These are phyloP conservation scores for Hyphopichia khmerensis DNA, from an alignment of 1,139 yeast species.

Conservation along the genomic window DNA sequence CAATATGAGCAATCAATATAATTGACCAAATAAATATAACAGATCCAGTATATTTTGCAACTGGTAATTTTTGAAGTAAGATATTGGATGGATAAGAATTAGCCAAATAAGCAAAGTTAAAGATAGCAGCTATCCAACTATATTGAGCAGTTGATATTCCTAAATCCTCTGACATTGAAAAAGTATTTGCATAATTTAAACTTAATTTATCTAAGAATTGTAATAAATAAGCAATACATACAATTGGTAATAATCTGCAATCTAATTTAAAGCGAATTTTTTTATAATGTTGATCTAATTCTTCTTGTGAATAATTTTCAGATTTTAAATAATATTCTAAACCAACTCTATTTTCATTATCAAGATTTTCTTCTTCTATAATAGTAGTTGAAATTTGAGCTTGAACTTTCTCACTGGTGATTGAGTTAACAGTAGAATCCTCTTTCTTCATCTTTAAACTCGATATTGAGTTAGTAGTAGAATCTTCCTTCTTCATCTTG, in stretches of 20 bases:
- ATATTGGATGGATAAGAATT: slow-evolving; percentile 56
- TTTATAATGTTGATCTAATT: slow-evolving; percentile 18
- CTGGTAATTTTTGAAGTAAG: slow-evolving; percentile 51
- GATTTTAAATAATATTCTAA: slow-evolving; percentile 30
- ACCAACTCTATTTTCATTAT: slow-evolving; percentile 17
- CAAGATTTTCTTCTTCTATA: neutral
- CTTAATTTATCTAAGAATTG: slow-evolving; percentile 52
- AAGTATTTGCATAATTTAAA: slow-evolving; percentile 34
- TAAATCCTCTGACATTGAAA: slow-evolving; percentile 22
- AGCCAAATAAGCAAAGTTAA: slow-evolving; percentile 51
- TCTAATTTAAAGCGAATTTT: slow-evolving; percentile 40
- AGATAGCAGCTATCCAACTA: slow-evolving; percentile 59
- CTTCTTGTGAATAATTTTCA: slow-evolving; percentile 25
- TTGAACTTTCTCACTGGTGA: neutral
- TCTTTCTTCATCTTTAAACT: neutral
- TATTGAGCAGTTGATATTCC: slow-evolving; percentile 21
- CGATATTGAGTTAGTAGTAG: neutral
- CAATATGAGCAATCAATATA: slow-evolving; percentile 49
- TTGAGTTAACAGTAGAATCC: neutral
- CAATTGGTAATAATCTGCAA: slow-evolving; percentile 37
- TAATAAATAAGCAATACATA: slow-evolving; percentile 46
- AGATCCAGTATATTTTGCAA: slow-evolving; percentile 49
- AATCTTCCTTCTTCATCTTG: neutral
- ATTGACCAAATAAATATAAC: slow-evolving; percentile 53
- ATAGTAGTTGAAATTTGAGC: neutral